Evolutionary conservation across 805 yeast species (phyloP).

Genomic region (Yarrowia hollandica): DNA sequence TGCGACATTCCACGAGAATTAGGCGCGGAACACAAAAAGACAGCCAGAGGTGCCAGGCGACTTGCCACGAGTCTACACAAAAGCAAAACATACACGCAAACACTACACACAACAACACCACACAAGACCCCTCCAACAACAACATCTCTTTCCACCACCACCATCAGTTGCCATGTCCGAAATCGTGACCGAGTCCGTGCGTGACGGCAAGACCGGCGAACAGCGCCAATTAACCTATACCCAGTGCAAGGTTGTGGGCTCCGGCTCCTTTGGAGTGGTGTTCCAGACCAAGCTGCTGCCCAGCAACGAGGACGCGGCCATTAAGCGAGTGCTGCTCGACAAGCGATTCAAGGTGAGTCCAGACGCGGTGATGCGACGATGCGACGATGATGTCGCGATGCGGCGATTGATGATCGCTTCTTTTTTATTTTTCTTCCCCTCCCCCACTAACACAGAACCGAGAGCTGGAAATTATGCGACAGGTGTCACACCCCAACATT

Average conservation of each 20-base stretch:
- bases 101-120: too few relatives aligned
- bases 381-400: not conserved
- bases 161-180: constrained; percentile 34
- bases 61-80: too few relatives aligned
- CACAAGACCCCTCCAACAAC: not conserved
- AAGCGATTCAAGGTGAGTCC: constrained; percentile 58
- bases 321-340: constrained; percentile 95
- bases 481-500: constrained; percentile 80
- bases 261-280: constrained; percentile 99
- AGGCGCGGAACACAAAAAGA: too few relatives aligned
- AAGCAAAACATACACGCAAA: too few relatives aligned
- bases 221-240: constrained; percentile 66
- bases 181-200: constrained; percentile 60
- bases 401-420: too few relatives aligned
- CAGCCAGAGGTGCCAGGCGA: too few relatives aligned
- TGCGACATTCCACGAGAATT: too few relatives aligned
- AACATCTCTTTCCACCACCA: not conserved
- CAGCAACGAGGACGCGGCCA: constrained; percentile 79
- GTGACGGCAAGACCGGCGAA: constrained; percentile 70
- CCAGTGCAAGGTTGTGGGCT: constrained; percentile 90
- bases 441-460: constrained; percentile 66
- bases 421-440: too few relatives aligned
- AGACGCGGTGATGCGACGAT: not conserved
- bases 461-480: constrained; percentile 93
- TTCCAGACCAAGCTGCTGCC: constrained; percentile 80